Base-by-base conservation (phyloP, 345 rosid species). In the Murraya koenigii region DNA sequence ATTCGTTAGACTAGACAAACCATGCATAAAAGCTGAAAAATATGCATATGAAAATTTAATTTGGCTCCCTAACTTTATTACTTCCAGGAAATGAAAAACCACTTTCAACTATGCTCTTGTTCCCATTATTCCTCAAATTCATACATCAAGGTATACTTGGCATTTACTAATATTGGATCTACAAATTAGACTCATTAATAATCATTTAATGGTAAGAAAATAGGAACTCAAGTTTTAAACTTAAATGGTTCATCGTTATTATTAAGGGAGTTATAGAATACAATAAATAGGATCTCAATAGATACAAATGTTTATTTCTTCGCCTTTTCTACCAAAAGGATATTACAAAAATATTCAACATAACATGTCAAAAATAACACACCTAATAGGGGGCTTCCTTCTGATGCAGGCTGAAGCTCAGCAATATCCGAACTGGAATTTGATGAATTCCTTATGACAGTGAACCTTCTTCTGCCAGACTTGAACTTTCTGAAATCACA, bases 311-410 rank as follows among this genome's bases (percentile, higher is more conserved):
- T 62, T 44, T 8, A 28, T 30, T 10, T 64, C 63, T 64, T 30
- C 0, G 2, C 28, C 47, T 47, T 63, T 32, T 4, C 62, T 15
- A 66, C n/a, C 47, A 75, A 75, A 47, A 60, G 33, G 33, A 30
- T 7, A 44, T 1, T 11, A 36, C 78, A 32, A 65, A 65, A 64
- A 75, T 30, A 30, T 30, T 49, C 33, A 75, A 23, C 64, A 65
- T 32, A 66, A 36, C 25, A 25, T 25, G 26, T 15, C 41, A 44
- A 54, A 58, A 65, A 20, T 54, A 5, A 62, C 30, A 70, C 88
- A 94, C 99, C 99, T 85, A 96, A 80, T 58, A 96, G 82, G 68
- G 97, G 97, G 82, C 94, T 94, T 66, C 97, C 97, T 54, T 88
- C 93, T 7, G 97, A 90, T 52, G 94, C 94, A 77, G 97, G 91